These are phyloP conservation scores for Aspergillus eucalypticola DNA, from an alignment of 2,329 filamentous ascomycete genomes.

Conservation along the genomic window DNA sequence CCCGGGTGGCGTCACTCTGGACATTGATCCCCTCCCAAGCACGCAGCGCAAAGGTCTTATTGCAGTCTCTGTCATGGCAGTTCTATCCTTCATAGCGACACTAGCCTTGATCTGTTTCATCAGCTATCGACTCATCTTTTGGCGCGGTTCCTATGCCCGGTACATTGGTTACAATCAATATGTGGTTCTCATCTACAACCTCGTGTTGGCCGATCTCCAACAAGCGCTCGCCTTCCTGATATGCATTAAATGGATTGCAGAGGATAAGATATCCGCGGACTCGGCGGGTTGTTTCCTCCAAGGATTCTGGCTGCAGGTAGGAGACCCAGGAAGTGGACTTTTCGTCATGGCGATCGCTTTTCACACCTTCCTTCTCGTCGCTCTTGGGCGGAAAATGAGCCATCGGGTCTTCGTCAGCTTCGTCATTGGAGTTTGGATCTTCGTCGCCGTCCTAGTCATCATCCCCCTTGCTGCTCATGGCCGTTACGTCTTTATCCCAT, in stretches of 20 bases:
- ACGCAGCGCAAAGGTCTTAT: slow-evolving; percentile 47
- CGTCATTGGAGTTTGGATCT: slow-evolving; percentile 50
- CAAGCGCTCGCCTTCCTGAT: slow-evolving; percentile 54
- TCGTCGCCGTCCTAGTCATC: slow-evolving; percentile 49
- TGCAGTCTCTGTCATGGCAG: slow-evolving; percentile 48
- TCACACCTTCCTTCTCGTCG: slow-evolving; percentile 55
- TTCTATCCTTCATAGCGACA: slow-evolving; percentile 50
- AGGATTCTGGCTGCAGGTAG: slow-evolving; percentile 54
- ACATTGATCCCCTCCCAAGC: slow-evolving; percentile 38
- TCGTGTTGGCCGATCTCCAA: slow-evolving; percentile 55
- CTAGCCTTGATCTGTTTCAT: slow-evolving; percentile 49
- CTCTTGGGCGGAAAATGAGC: slow-evolving; percentile 49
- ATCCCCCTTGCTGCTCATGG: slow-evolving; percentile 48
- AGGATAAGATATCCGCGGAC: slow-evolving; percentile 47
- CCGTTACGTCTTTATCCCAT: slow-evolving; percentile 48
- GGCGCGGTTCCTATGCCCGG: slow-evolving; percentile 49
- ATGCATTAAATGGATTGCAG: slow-evolving; percentile 49
- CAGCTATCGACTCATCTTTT: slow-evolving; percentile 54
- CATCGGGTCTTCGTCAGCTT: slow-evolving; percentile 47
- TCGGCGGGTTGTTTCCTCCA: slow-evolving; percentile 52
- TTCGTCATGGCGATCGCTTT: slow-evolving; percentile 57
- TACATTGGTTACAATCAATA: slow-evolving; percentile 58
- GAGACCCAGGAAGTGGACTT: slow-evolving; percentile 54
- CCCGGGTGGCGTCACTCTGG: slow-evolving; percentile 13
- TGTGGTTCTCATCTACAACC: slow-evolving; percentile 56